Conservation (phyloP, 164 flowering plant species). For the Magnolia kwangsiensis region DNA sequence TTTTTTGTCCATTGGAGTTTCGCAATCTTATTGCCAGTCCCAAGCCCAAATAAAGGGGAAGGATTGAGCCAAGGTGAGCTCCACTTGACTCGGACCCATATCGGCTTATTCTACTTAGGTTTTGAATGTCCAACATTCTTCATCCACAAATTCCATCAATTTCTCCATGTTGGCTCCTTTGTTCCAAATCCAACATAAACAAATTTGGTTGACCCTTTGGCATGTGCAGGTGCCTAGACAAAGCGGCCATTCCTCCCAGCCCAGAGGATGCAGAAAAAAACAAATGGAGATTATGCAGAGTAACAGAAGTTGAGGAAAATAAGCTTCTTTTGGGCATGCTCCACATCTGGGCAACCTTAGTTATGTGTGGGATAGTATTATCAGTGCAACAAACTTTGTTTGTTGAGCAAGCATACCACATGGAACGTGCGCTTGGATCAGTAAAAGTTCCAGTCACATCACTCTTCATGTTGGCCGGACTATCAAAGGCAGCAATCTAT, state of each 20-base stretch:
- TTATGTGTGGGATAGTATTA: slow-evolving; percentile 18
- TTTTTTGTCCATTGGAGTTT: too few species aligned
- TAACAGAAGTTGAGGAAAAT: slow-evolving; percentile 25
- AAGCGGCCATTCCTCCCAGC: slow-evolving; percentile 19
- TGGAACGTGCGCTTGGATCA: slow-evolving; percentile 5
- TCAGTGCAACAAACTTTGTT: slow-evolving; percentile 23
- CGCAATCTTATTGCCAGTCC: too few species aligned
- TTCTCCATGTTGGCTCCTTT: too few species aligned
- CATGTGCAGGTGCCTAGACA: slow-evolving; percentile 22
- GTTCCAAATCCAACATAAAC: too few species aligned
- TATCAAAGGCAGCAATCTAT: neutral
- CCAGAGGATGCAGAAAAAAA: neutral
- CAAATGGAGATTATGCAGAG: slow-evolving; percentile 24
- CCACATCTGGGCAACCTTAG: slow-evolving; percentile 28
- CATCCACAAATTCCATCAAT: too few species aligned
- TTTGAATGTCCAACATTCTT: too few species aligned
- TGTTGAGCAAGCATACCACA: slow-evolving; percentile 21
- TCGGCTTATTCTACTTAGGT: too few species aligned
- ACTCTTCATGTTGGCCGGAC: slow-evolving; percentile 5
- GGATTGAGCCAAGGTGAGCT: too few species aligned
- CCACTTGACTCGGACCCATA: too few species aligned
- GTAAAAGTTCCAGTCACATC: slow-evolving; percentile 13
- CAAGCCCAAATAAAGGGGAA: too few species aligned
- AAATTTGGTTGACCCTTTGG: too few species aligned
- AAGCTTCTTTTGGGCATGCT: slow-evolving; percentile 21